Evolutionary conservation across 352 stramenopile species (phyloP).

Genomic region (Phytophthora hybrid): DNA sequence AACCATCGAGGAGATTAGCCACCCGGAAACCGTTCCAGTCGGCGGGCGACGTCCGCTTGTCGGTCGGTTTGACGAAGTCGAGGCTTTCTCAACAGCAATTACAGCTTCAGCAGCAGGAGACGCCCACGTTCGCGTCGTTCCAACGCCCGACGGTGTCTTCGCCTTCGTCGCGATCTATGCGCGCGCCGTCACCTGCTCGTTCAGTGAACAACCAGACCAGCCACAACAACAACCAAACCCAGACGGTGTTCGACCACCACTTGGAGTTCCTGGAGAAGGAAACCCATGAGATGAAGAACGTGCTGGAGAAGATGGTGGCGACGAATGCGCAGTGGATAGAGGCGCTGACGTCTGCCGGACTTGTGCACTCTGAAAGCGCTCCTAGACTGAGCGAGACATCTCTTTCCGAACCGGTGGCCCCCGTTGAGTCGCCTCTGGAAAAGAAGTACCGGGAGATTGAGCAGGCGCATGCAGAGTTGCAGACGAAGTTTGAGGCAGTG

Average conservation of each 20-base stretch:
- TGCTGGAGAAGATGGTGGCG: slow-evolving; percentile 75
- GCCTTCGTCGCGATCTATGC: slow-evolving; percentile 30
- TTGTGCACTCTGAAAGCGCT: slow-evolving; percentile 19
- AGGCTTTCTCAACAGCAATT: slow-evolving; percentile 25
- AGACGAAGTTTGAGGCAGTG: slow-evolving; percentile 63
- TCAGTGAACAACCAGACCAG: slow-evolving; percentile 50
- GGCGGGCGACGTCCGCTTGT: slow-evolving; percentile 33
- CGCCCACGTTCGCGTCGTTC: slow-evolving; percentile 34
- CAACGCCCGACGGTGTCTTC: slow-evolving; percentile 20
- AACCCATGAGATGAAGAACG: slow-evolving; percentile 69
- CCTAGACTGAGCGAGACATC: slow-evolving; percentile 30
- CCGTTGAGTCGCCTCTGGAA: slow-evolving; percentile 42
- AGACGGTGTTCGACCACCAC: slow-evolving; percentile 66
- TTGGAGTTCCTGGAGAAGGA: slow-evolving; percentile 76
- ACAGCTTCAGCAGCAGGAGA: slow-evolving; percentile 24
- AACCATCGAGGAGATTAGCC: slow-evolving; percentile 23
- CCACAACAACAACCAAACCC: slow-evolving; percentile 45
- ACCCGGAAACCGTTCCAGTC: slow-evolving; percentile 42
- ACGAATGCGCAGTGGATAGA: slow-evolving; percentile 82
- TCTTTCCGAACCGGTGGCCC: slow-evolving; percentile 33
- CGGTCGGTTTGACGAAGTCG: slow-evolving; percentile 26
- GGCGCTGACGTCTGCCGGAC: slow-evolving; percentile 47
- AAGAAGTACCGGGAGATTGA: slow-evolving; percentile 61
- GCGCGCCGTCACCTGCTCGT: slow-evolving; percentile 30
- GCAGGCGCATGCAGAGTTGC: slow-evolving; percentile 57